phyloP scores from a whole-genome alignment of 495 filamentous ascomycete species.

The Lasiosphaeria miniovina region DNA sequence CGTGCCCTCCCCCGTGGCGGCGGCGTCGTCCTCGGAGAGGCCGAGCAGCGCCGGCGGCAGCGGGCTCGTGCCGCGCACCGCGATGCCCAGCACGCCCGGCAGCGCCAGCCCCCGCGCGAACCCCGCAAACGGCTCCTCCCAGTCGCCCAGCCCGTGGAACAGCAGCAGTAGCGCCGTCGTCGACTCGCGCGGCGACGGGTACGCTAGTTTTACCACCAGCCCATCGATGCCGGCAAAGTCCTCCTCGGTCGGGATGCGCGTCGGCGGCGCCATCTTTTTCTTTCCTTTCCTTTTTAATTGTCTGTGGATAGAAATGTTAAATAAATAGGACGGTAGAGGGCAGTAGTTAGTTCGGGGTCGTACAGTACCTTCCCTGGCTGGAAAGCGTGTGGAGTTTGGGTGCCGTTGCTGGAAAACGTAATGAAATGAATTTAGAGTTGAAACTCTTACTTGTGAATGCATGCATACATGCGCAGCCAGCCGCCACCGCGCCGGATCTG shows the following conservation, averaged over 20 bases:
- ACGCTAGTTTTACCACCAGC: slow-evolving; percentile 32
- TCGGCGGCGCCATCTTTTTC: slow-evolving; percentile 24
- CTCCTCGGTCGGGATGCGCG: slow-evolving; percentile 35
- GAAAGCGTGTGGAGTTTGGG: no score
- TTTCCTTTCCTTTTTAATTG: not conserved
- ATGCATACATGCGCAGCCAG: no score
- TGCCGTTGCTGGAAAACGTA: no score
- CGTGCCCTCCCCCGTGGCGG: slow-evolving; percentile 4
- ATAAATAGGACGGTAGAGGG: no score
- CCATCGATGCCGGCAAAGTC: slow-evolving; percentile 34
- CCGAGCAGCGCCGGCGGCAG: slow-evolving; percentile 73
- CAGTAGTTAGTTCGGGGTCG: no score
- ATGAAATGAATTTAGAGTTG: no score
- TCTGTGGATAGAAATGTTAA: no score
- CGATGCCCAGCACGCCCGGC: slow-evolving; percentile 74
- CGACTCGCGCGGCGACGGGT: slow-evolving; percentile 40
- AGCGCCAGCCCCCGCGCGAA: slow-evolving; percentile 73
- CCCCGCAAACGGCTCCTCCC: slow-evolving; percentile 61
- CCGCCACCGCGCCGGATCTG: no score
- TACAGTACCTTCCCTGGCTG: no score
- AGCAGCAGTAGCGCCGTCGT: slow-evolving; percentile 77
- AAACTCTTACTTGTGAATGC: no score
- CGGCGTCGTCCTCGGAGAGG: slow-evolving; percentile 11
- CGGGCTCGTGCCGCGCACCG: slow-evolving; percentile 68
- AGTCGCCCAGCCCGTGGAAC: slow-evolving; percentile 88